A percentile compares a stretch with the other conserved stretches of the same genome.
Evolutionary conservation across 2,329 filamentous ascomycete genomes (phyloP).

Genomic region (Botrytis galanthina): DNA sequence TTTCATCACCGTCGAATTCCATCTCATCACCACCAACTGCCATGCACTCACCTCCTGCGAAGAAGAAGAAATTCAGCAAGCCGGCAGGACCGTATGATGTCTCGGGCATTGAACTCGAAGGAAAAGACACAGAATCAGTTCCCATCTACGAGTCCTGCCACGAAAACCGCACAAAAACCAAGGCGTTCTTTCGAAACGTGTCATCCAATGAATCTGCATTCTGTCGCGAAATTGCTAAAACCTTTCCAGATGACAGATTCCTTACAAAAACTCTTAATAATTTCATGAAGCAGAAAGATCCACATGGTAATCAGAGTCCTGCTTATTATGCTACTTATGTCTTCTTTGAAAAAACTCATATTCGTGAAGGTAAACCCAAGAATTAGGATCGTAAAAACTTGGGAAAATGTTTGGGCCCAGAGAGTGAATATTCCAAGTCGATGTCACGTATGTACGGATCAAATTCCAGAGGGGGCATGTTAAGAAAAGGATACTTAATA

Average conservation of each 20-base stretch:
- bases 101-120: not conserved
- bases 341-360: constrained; percentile 57
- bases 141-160: not conserved
- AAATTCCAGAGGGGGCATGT: not conserved
- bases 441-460: not conserved
- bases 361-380: constrained; percentile 52
- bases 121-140: not conserved
- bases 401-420: constrained; percentile 40
- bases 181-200: not conserved
- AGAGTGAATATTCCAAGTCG: not conserved
- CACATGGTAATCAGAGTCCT: constrained; percentile 32
- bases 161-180: not conserved
- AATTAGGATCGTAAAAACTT: constrained; percentile 51
- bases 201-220: not conserved
- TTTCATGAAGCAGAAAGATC: not conserved
- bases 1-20: not conserved
- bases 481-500: not conserved
- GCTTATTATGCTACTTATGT: constrained; percentile 56
- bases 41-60: not conserved
- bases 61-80: not conserved
- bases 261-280: not conserved
- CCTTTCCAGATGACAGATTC: not conserved
- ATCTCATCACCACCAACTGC: not conserved
- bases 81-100: not conserved
- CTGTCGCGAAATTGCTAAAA: not conserved